Conservation (phyloP, 2,329 filamentous ascomycete species). For the Diaporthe batatas region DNA sequence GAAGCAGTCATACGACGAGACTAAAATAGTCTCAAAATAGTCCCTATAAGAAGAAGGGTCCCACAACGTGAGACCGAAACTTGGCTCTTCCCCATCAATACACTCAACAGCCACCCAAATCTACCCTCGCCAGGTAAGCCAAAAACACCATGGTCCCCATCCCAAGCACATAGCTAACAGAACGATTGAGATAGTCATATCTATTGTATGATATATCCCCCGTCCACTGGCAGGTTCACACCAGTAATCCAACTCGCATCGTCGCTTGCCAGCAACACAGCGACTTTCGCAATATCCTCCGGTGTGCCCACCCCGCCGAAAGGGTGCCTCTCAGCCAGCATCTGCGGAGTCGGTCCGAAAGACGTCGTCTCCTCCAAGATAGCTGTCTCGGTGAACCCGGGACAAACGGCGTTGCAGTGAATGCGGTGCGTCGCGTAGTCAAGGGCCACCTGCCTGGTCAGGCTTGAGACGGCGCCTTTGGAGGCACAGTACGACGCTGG, state of each 20-base stretch:
- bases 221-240: constrained; percentile 20
- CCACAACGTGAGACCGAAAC: too few relatives aligned
- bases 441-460: constrained; percentile 62
- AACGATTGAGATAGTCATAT: background rate
- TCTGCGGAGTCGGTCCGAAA: background rate
- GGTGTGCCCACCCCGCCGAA: constrained; percentile 22
- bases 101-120: too few relatives aligned
- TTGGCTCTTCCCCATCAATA: too few relatives aligned
- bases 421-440: constrained; percentile 63
- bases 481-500: constrained; percentile 59
- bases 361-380: constrained; percentile 21
- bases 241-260: constrained; percentile 38
- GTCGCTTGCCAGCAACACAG: constrained; percentile 34
- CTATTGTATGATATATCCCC: constrained; percentile 5
- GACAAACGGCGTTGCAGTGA: constrained; percentile 67
- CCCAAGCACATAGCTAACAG: too few relatives aligned
- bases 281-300: constrained; percentile 28
- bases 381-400: constrained; percentile 55
- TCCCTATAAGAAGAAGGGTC: too few relatives aligned
- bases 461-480: constrained; percentile 63
- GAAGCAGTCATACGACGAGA: too few relatives aligned
- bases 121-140: too few relatives aligned
- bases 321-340: constrained; percentile 2
- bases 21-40: too few relatives aligned
- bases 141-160: too few relatives aligned